Conservation (phyloP, 257 asterid genomes). For the Solanum arcanum region DNA sequence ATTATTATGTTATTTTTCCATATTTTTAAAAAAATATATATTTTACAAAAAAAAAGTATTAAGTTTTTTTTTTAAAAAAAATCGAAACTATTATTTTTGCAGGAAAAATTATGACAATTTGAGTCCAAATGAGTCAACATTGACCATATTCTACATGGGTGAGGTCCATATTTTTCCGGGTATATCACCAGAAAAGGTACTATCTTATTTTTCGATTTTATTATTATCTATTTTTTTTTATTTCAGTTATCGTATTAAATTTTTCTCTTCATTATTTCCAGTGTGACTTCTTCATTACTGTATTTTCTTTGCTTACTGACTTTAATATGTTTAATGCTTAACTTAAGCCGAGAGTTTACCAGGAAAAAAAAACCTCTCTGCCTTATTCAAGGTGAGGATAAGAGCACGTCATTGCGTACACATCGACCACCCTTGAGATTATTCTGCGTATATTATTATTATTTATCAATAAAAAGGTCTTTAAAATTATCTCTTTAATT, state of each 20-base stretch:
- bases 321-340: not conserved
- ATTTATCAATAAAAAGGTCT: constrained; percentile 9
- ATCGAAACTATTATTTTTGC: not conserved
- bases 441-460: not conserved
- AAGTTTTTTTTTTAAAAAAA: fast-evolving
- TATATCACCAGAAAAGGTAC: constrained; percentile 8
- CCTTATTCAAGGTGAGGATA: not conserved
- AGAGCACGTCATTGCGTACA: not conserved
- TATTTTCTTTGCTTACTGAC: not conserved
- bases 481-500: not conserved
- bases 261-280: not conserved
- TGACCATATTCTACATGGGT: constrained; percentile 10
- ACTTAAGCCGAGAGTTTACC: not conserved
- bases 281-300: not conserved
- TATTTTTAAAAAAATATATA: not conserved
- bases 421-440: not conserved
- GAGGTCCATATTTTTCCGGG: constrained; percentile 11
- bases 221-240: not conserved
- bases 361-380: not conserved
- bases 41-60: not conserved
- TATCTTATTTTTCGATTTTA: not conserved
- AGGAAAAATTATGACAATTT: not conserved
- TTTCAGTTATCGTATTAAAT: not conserved
- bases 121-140: not conserved
- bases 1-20: not conserved